Evolutionary conservation across 768 basidiomycete genomes (phyloP).

Genomic region (Boletus patriciae): DNA sequence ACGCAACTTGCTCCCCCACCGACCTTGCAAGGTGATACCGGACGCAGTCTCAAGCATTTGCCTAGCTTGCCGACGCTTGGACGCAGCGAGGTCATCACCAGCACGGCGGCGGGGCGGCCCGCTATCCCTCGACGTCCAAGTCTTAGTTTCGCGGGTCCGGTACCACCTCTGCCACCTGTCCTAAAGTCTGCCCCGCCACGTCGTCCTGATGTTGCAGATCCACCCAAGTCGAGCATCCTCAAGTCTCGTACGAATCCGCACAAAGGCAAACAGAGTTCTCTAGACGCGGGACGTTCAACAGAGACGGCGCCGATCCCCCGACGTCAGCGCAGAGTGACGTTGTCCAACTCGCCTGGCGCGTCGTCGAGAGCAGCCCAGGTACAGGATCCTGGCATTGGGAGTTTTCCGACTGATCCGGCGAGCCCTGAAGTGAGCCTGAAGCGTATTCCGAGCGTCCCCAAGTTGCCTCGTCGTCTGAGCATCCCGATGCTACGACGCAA

Average conservation of each 20-base stretch:
- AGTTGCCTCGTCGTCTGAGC: slow-evolving; percentile 28
- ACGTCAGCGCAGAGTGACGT: slow-evolving; percentile 23
- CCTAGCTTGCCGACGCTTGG: slow-evolving; percentile 26
- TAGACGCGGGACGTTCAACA: not conserved
- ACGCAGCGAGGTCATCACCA: not conserved
- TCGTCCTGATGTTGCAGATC: slow-evolving; percentile 5
- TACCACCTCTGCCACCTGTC: not conserved
- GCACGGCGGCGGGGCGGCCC: not conserved
- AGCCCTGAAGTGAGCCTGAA: slow-evolving; percentile 4
- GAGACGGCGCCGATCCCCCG: not conserved
- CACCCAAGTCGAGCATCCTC: slow-evolving; percentile 16
- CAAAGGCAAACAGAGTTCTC: slow-evolving; percentile 6
- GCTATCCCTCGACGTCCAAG: slow-evolving; percentile 16
- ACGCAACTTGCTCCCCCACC: slow-evolving; percentile 22
- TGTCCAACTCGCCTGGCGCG: slow-evolving; percentile 16
- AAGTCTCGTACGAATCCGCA: slow-evolving; percentile 11
- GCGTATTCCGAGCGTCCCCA: slow-evolving; percentile 23
- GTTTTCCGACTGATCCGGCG: not conserved
- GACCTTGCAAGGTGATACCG: slow-evolving; percentile 9
- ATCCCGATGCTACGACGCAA: slow-evolving; percentile 32
- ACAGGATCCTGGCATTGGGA: not conserved
- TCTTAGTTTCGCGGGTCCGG: slow-evolving; percentile 3
- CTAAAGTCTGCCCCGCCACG: not conserved
- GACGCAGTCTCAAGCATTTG: slow-evolving; percentile 22
- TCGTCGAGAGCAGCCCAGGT: not conserved